Base-by-base conservation (phyloP, 2,329 filamentous ascomycete genomes). In the Diaporthe sp. region DNA sequence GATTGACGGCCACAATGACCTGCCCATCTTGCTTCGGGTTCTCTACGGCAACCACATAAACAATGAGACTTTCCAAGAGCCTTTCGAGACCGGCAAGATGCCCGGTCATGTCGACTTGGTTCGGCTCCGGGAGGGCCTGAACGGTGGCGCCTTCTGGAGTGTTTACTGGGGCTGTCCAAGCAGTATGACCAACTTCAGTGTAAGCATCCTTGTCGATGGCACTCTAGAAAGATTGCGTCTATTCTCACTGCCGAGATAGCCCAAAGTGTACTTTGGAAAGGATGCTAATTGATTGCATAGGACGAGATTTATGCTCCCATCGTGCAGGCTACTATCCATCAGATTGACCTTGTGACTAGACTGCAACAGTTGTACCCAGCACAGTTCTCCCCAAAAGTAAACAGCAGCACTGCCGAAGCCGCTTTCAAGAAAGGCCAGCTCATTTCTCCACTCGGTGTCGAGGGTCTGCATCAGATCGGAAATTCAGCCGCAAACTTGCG, bases 111-210 rank as follows among this genome's bases (percentile, higher is more conserved):
- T 97, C 71, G 96, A 98, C 82, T 86, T 98, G 12, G 92, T 93
- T 1, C 91, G 96, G 7, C 88, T 98, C 65, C 88, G 90, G 49
- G 84, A 90, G 68, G 95, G 96, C 1, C 88, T 89, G 79, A 91
- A 93, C 77, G 95, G 95, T 53, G 96, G 95, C 73, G 92, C 94
- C n/a, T 98, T 98, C 83, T 98, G 96, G 96, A 96, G 93, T 82
- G 95, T 97, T 13, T 98, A 89, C 80, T 91, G 94, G 55, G 90
- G 91, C 0, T 98, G 96, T 81, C 95, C 96, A 0, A 83, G 84
- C 15, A 91, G 96, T 80, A 91, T 91, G 62, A 89, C 89, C 6
- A 92, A 97, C 83, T 95, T 94, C 80, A 94, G 93, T 0, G 65
- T 68, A n/a, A 68, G 62, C 15, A 9, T 22, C 22, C 22, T 37